A percentile compares a stretch with the other conserved stretches of the same genome.
Evolutionary conservation across 1,284 basidiomycete genomes (phyloP).

Genomic region (Apiotrichum porosum): DNA sequence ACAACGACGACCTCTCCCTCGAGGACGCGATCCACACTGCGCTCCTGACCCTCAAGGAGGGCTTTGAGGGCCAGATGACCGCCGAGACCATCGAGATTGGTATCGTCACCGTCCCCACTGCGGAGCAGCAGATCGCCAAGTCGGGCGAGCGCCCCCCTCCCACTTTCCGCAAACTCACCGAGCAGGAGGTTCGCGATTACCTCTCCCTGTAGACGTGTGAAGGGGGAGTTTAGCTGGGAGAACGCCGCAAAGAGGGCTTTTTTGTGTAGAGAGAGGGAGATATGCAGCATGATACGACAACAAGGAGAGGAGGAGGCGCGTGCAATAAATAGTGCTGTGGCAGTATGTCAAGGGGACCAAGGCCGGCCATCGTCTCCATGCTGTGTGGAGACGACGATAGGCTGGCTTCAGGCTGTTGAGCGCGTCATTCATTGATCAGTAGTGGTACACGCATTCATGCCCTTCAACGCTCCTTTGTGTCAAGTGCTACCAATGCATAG

Average conservation of each 20-base stretch:
- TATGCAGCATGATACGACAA: constrained; percentile 3
- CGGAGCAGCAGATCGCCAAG: constrained; percentile 67
- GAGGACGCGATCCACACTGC: constrained; percentile 99
- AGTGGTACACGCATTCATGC: no score
- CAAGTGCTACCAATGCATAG: not conserved
- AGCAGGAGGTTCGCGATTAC: constrained; percentile 93
- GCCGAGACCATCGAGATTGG: constrained; percentile 99
- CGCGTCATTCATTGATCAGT: no score
- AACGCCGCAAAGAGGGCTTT: not conserved
- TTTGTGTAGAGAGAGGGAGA: not conserved
- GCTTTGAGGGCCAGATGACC: constrained; percentile 99
- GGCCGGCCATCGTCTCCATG: no score
- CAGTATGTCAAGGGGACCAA: no score
- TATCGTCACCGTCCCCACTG: constrained; percentile 79
- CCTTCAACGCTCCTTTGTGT: no score
- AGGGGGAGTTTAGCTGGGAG: constrained; percentile 5
- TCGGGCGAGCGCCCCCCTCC: constrained; percentile 68
- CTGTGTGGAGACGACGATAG: no score
- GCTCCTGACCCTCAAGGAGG: constrained; percentile 96
- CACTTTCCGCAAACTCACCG: constrained; percentile 86
- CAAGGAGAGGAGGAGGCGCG: no score
- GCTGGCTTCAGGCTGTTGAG: no score
- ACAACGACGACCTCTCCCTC: constrained; percentile 97
- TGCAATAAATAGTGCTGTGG: no score
- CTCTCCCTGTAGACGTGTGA: constrained; percentile 50